phyloP scores from a whole-genome alignment of 306 rosid species.

The Trifolium dubium region DNA sequence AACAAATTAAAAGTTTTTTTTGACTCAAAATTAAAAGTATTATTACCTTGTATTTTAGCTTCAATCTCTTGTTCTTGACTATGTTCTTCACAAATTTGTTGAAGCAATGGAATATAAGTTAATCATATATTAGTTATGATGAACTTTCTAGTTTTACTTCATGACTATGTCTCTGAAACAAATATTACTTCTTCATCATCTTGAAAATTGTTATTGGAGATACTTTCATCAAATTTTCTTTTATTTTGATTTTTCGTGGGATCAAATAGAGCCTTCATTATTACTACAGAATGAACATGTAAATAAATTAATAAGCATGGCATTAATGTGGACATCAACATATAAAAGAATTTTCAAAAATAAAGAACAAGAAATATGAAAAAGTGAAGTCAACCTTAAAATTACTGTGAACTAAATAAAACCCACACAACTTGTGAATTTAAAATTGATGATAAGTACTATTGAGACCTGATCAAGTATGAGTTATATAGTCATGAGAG shows the following conservation, averaged over 20 bases:
- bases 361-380: no score
- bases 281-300: constrained; percentile 22
- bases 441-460: no score
- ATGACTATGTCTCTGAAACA: constrained; percentile 33
- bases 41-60: constrained; percentile 42
- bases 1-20: constrained; percentile 7
- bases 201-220: background rate
- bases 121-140: constrained; percentile 49
- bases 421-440: no score
- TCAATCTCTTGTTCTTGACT: background rate
- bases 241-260: background rate
- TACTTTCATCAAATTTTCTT: constrained; percentile 24
- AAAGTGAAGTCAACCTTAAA: no score
- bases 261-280: constrained; percentile 35
- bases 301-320: background rate
- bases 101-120: constrained; percentile 53
- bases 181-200: constrained; percentile 13
- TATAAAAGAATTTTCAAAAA: no score
- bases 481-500: no score
- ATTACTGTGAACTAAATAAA: no score
- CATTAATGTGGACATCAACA: background rate
- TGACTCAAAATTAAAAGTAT: no score
- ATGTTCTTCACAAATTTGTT: constrained; percentile 65
- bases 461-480: no score
- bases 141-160: constrained; percentile 49